Evolutionary conservation across 208 protist species (phyloP).

Genomic region (Trichomonas vaginalis): DNA sequence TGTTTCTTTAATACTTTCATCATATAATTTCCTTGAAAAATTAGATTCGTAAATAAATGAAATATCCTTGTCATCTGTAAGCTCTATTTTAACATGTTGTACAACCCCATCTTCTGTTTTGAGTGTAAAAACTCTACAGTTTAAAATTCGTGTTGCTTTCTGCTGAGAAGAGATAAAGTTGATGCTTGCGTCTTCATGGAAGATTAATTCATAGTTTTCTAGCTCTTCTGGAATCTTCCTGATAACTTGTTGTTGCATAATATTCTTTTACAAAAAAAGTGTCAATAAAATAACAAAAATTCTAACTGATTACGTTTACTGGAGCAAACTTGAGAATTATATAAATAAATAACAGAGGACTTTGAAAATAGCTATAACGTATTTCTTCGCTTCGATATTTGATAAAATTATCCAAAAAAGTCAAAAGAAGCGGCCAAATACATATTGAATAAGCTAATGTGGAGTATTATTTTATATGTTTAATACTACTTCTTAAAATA

Average conservation of each 20-base stretch:
- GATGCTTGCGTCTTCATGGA: not conserved
- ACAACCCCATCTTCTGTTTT: not conserved
- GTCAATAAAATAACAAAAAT: not conserved
- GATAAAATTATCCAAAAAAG: too few relatives aligned
- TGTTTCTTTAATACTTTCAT: not conserved
- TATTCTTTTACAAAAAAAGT: not conserved
- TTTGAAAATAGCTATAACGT: too few relatives aligned
- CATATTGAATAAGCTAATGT: too few relatives aligned
- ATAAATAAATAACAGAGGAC: too few relatives aligned
- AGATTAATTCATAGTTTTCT: not conserved
- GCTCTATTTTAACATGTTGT: not conserved
- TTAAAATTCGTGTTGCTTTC: not conserved
- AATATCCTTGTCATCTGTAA: not conserved
- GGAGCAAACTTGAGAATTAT: too few relatives aligned
- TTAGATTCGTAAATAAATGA: not conserved
- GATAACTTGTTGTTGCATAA: not conserved
- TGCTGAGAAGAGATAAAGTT: not conserved
- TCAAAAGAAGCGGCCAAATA: too few relatives aligned
- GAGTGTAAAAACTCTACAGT: not conserved
- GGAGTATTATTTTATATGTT: too few relatives aligned
- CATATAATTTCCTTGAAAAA: not conserved
- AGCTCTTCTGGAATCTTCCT: not conserved
- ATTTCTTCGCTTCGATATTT: too few relatives aligned
- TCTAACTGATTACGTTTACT: too few relatives aligned
- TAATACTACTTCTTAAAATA: too few relatives aligned